phyloP scores from a whole-genome alignment of 176 grass and related monocot species.

The Ensete glaucum region DNA sequence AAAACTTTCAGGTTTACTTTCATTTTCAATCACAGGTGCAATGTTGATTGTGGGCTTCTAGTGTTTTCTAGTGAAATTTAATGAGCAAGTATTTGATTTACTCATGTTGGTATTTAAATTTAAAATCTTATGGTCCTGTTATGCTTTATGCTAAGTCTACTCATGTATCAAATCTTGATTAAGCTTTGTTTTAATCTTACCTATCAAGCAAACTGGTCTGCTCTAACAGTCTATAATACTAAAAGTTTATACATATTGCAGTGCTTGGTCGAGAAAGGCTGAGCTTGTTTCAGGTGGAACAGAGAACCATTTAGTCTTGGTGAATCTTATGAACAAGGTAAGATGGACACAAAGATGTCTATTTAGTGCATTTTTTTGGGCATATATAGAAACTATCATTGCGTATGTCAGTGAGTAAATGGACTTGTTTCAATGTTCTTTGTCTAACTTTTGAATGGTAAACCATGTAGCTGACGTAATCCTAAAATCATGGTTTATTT shows the following conservation, averaged over 20 bases:
- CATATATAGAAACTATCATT: not conserved
- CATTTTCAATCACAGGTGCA: not conserved
- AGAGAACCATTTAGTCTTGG: conserved; percentile 97
- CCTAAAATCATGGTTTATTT: not conserved
- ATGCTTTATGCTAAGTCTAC: not conserved
- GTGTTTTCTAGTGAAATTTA: not conserved
- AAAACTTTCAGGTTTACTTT: not conserved
- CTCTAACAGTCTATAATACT: not conserved
- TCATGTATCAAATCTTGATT: not conserved
- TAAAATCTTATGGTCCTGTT: conserved; percentile 20
- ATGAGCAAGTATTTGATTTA: not conserved
- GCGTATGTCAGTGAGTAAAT: not conserved
- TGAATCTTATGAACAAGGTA: conserved; percentile 97
- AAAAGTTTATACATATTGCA: conserved; percentile 17
- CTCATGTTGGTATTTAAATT: not conserved
- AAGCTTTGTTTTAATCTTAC: not conserved
- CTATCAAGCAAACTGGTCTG: not conserved
- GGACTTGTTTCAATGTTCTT: not conserved
- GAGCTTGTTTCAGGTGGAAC: conserved; percentile 96
- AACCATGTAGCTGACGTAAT: not conserved
- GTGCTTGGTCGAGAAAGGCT: conserved; percentile 63
- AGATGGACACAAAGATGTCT: conserved; percentile 16
- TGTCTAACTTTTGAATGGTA: not conserved
- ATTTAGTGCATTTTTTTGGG: not conserved
- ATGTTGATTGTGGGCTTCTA: not conserved